These are phyloP conservation scores for Nicotiana undulata DNA, from an alignment of 257 asterid species.

Conservation along the genomic window DNA sequence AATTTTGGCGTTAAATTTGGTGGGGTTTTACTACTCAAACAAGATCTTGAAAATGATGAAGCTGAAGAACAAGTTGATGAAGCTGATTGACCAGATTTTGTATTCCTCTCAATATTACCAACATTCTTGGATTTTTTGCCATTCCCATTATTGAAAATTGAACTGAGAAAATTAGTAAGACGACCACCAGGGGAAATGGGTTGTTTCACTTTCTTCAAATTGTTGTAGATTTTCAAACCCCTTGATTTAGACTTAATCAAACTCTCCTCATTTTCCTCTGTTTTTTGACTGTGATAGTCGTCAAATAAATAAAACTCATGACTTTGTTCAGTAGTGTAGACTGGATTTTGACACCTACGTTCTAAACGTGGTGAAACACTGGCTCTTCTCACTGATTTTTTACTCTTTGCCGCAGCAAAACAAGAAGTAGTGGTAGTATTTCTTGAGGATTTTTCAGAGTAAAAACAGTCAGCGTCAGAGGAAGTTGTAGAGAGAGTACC, in stretches of 20 bases:
- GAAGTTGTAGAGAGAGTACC: slow-evolving; percentile 57
- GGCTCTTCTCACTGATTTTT: slow-evolving; percentile 34
- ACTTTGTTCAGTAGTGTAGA: not conserved
- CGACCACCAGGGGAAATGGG: slow-evolving; percentile 82
- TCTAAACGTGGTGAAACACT: not conserved
- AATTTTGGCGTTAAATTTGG: slow-evolving; percentile 16
- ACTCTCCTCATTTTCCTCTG: slow-evolving; percentile 12
- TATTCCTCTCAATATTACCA: not conserved
- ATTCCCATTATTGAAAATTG: slow-evolving; percentile 33
- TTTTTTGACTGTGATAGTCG: slow-evolving; percentile 10
- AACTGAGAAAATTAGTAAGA: slow-evolving; percentile 47
- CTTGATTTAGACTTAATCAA: slow-evolving; percentile 41
- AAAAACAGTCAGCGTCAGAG: slow-evolving; percentile 56
- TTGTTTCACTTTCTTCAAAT: slow-evolving; percentile 63
- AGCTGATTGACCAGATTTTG: slow-evolving; percentile 3
- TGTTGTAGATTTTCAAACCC: slow-evolving; percentile 53
- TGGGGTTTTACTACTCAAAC: slow-evolving; percentile 46
- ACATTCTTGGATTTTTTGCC: slow-evolving; percentile 35
- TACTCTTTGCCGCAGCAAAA: slow-evolving; percentile 26
- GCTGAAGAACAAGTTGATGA: slow-evolving; percentile 48
- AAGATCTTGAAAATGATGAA: slow-evolving; percentile 60
- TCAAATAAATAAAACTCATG: slow-evolving; percentile 15
- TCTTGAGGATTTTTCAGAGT: slow-evolving; percentile 19
- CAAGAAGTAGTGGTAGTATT: slow-evolving; percentile 38
- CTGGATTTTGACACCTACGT: not conserved